Evolutionary conservation across 306 rosid species (phyloP), one percentile per base, ranked within the genome.

Genomic region (Acacia crassicarpa): DNA sequence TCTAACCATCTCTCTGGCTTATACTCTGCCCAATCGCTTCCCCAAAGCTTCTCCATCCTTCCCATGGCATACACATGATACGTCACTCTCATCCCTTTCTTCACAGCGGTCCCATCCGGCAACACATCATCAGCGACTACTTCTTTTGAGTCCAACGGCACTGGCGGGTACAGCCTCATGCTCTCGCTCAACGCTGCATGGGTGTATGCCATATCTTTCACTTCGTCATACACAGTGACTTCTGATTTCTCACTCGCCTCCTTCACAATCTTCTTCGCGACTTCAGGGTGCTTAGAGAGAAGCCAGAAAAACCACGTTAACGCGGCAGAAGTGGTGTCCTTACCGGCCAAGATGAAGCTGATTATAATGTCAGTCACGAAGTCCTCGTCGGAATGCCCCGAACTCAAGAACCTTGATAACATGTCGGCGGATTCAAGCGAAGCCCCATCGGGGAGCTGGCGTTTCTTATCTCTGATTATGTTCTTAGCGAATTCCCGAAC

Each of bases 401-500:
- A 22, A n/a, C 30, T 22, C 1, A 58, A 58, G 65, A 58, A 58
- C 25, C 63, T 8, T 2, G 63, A 58, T 22, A 58, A 22, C 63
- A 58, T 58, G 25, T 58, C 30, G 2, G 63, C 30, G n/a, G 63
- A 58, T 58, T 58, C 63, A 2, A 58, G 13, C 0, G 63, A 22
- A 58, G 5, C 14, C 63, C 27, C 63, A 3, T 20, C 5, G 25
- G 27, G 5, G 30, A 58, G 27, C 30, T 22, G 13, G 13, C 63
- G 63, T 22, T 58, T 58, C 63, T 58, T 22, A 1, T 58, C 14
- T 56, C 63, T 58, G 0, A 59, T 27, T 54, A 54, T 54, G 25
- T 19, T 84, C 1, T 15, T 49, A 0, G 98, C 91, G 0, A 90
- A 81, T 1, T 81, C 89, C 10, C 87, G 89, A 2, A 93, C 88